phyloP scores from a whole-genome alignment of 164 flowering plant species.

The Chimonanthus praecox region DNA sequence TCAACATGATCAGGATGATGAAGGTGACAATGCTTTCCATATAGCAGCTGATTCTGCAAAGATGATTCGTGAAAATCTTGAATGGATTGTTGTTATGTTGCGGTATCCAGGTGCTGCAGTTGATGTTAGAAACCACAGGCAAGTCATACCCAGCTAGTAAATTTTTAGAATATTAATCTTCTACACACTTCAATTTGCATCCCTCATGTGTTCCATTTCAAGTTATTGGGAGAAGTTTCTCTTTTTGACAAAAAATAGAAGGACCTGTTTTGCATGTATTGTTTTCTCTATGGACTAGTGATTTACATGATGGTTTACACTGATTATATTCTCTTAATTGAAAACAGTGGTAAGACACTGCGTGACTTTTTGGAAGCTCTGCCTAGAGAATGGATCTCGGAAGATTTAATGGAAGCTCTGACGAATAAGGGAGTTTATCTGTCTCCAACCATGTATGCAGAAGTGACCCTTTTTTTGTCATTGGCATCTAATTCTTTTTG shows the following conservation, averaged over 20 bases:
- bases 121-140: conserved; percentile 92
- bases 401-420: conserved; percentile 94
- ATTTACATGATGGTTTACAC: neutral
- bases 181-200: neutral
- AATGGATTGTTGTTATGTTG: conserved; percentile 89
- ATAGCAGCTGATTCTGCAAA: conserved; percentile 96
- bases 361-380: conserved; percentile 89
- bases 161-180: neutral
- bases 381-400: conserved; percentile 98
- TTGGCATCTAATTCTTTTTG: conserved; percentile 1
- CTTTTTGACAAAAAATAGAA: neutral
- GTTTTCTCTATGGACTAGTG: neutral
- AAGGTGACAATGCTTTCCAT: conserved; percentile 98
- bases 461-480: conserved; percentile 2
- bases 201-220: neutral
- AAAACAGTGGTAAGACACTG: conserved; percentile 75
- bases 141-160: conserved; percentile 19
- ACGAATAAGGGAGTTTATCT: conserved; percentile 63
- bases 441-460: conserved; percentile 82
- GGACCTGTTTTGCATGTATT: neutral
- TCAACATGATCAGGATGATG: conserved; percentile 74
- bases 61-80: conserved; percentile 97
- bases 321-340: conserved; percentile 1
- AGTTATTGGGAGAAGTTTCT: neutral
- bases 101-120: conserved; percentile 78